Percentiles rank a stretch among this genome's conserved stretches.
phyloP scores from a whole-genome alignment of 2,329 filamentous ascomycete species.

The Alternaria sp. region DNA sequence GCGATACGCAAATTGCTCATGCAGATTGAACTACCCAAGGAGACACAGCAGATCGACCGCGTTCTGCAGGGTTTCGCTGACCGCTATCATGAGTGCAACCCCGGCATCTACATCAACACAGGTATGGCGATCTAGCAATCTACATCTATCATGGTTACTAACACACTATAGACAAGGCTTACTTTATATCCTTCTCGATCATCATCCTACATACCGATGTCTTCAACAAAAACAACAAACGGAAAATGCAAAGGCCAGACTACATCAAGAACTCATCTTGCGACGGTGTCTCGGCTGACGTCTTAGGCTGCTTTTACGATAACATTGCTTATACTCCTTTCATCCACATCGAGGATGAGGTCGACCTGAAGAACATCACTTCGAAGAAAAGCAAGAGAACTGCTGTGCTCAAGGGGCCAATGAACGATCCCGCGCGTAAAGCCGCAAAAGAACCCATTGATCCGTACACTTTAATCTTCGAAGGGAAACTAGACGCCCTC shows the following conservation, averaged over 20 bases:
- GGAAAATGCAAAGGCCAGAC: slow-evolving; percentile 96
- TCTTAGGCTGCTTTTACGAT: slow-evolving; percentile 96
- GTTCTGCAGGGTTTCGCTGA: slow-evolving; percentile 95
- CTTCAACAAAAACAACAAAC: slow-evolving; percentile 99
- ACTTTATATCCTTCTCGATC: slow-evolving; percentile 96
- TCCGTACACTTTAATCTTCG: slow-evolving; percentile 92
- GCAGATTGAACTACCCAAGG: slow-evolving; percentile 94
- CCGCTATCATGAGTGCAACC: slow-evolving; percentile 97
- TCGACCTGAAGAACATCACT: slow-evolving; percentile 77
- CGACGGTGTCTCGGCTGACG: slow-evolving; percentile 91
- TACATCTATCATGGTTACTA: slow-evolving; percentile 18
- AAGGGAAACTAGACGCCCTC: slow-evolving; percentile 82
- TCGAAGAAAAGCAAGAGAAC: slow-evolving; percentile 75
- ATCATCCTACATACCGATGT: slow-evolving; percentile 96
- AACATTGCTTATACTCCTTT: slow-evolving; percentile 99
- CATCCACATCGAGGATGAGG: slow-evolving; percentile 93
- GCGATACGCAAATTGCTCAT: slow-evolving; percentile 93
- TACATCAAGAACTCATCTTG: slow-evolving; percentile 95
- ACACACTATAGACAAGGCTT: slow-evolving; percentile 76
- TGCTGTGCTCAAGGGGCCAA: slow-evolving; percentile 62
- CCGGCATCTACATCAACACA: slow-evolving; percentile 87
- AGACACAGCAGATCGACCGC: slow-evolving; percentile 97
- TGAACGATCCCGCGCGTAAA: slow-evolving; percentile 71
- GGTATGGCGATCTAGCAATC: slow-evolving; percentile 52
- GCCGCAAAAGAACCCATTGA: slow-evolving; percentile 85